These are phyloP conservation scores for Saxophila tyrrhenica DNA, from an alignment of 495 filamentous ascomycete genomes.

Conservation along the genomic window DNA sequence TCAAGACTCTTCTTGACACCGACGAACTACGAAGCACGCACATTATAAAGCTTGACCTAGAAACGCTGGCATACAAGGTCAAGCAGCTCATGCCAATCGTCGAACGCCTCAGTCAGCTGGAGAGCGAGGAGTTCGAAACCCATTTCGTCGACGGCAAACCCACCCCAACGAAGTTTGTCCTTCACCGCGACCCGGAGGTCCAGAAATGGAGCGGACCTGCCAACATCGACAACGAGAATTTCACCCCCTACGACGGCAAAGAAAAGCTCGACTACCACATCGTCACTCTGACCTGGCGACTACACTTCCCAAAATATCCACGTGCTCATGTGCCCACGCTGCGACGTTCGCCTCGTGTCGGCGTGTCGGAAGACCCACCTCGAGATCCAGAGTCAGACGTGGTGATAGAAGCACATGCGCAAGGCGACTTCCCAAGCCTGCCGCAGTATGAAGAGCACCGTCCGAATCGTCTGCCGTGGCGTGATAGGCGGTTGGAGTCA, in stretches of 20 bases:
- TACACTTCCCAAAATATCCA: slow-evolving; percentile 9
- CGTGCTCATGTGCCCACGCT: slow-evolving; percentile 5
- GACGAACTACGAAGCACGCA: slow-evolving; percentile 9
- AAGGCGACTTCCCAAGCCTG: not conserved
- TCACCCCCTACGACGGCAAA: not conserved
- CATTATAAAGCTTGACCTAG: slow-evolving; percentile 17
- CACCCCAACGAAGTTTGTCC: slow-evolving; percentile 5
- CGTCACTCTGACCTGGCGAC: slow-evolving; percentile 12
- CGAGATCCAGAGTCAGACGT: not conserved
- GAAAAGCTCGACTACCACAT: slow-evolving; percentile 11
- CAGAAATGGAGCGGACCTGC: slow-evolving; percentile 11
- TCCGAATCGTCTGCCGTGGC: not conserved
- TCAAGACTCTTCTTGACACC: slow-evolving; percentile 9
- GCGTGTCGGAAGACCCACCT: not conserved
- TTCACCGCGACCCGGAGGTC: not conserved
- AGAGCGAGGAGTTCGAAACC: slow-evolving; percentile 24
- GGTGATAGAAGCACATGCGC: not conserved
- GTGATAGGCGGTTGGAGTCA: not conserved
- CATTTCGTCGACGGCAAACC: slow-evolving; percentile 9
- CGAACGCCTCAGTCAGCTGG: slow-evolving; percentile 19
- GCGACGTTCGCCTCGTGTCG: slow-evolving; percentile 2
- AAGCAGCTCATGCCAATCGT: slow-evolving; percentile 17
- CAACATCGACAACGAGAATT: slow-evolving; percentile 2
- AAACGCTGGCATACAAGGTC: slow-evolving; percentile 17
- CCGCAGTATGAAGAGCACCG: not conserved